Evolutionary conservation across 2,329 filamentous ascomycete genomes (phyloP).

Genomic region (Alternaria arborescens): DNA sequence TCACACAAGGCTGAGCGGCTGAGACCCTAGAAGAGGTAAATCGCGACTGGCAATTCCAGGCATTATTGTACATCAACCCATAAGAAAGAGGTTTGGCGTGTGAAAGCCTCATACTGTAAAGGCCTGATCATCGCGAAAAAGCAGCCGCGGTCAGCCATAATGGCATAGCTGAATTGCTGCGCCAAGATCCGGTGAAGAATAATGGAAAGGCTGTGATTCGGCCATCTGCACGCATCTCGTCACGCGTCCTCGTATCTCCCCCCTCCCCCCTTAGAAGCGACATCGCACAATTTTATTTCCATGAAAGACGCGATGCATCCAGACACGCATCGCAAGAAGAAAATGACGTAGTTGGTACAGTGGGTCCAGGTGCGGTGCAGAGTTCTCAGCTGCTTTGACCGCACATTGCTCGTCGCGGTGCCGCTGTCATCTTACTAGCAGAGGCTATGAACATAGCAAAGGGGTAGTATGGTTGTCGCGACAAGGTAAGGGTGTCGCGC

Average conservation of each 20-base stretch:
- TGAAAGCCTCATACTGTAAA: slow-evolving; percentile 4
- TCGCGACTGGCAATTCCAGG: not conserved
- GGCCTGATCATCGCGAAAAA: slow-evolving; percentile 1
- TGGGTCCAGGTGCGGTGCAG: not conserved
- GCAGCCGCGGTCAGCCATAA: slow-evolving; percentile 10
- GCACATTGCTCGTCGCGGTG: slow-evolving; percentile 15
- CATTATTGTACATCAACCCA: not conserved
- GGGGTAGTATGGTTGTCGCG: slow-evolving; percentile 1
- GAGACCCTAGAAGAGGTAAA: not conserved
- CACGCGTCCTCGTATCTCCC: slow-evolving; percentile 2
- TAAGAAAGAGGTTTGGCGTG: not conserved
- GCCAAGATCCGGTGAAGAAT: slow-evolving; percentile 30
- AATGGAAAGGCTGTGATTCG: slow-evolving; percentile 5
- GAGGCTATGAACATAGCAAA: not conserved
- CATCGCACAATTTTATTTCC: not conserved
- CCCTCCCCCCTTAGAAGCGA: not conserved
- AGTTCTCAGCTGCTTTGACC: slow-evolving; percentile 1
- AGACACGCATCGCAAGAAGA: not conserved
- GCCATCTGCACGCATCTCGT: not conserved
- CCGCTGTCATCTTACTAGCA: not conserved
- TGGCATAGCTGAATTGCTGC: not conserved
- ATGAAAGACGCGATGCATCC: not conserved
- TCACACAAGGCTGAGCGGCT: slow-evolving; percentile 3
- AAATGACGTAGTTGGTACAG: slow-evolving; percentile 7
- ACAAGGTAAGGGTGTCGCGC: slow-evolving; percentile 18